phyloP scores from a whole-genome alignment of 73 alveolate species.

The Paramecium bursaria region DNA sequence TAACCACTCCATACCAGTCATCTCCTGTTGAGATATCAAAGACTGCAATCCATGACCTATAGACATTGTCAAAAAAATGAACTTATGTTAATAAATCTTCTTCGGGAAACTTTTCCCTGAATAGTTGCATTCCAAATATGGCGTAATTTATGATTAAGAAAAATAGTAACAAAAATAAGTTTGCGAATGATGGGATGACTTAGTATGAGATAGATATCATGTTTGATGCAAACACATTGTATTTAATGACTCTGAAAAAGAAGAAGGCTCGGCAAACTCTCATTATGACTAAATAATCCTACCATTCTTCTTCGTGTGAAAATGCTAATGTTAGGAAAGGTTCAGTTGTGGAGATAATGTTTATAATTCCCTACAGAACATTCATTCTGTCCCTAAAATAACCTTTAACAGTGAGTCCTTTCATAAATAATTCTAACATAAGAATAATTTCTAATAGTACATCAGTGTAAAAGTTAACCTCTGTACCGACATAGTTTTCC shows the following conservation, averaged over 20 bases:
- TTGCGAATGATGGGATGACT: constrained; percentile 36
- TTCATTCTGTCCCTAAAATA: background rate
- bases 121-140: constrained; percentile 4
- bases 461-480: background rate
- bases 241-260: constrained; percentile 49
- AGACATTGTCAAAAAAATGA: constrained; percentile 44
- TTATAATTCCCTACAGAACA: background rate
- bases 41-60: constrained; percentile 56
- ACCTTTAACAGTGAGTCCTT: constrained; percentile 1
- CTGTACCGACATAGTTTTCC: background rate
- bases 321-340: background rate
- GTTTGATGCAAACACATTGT: constrained; percentile 35
- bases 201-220: constrained; percentile 43
- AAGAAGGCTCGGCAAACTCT: constrained; percentile 4
- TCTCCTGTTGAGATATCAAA: constrained; percentile 43
- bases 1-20: constrained; percentile 62
- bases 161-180: constrained; percentile 4
- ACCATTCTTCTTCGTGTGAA: background rate
- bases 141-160: constrained; percentile 55
- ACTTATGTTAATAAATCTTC: background rate
- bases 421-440: background rate
- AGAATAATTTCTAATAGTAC: background rate
- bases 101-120: constrained; percentile 8
- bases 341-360: constrained; percentile 3
- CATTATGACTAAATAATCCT: background rate